Evolutionary conservation across 805 yeast genomes (phyloP), one percentile per base, ranked within the genome.

Genomic region (Hanseniaspora clermontiae): DNA sequence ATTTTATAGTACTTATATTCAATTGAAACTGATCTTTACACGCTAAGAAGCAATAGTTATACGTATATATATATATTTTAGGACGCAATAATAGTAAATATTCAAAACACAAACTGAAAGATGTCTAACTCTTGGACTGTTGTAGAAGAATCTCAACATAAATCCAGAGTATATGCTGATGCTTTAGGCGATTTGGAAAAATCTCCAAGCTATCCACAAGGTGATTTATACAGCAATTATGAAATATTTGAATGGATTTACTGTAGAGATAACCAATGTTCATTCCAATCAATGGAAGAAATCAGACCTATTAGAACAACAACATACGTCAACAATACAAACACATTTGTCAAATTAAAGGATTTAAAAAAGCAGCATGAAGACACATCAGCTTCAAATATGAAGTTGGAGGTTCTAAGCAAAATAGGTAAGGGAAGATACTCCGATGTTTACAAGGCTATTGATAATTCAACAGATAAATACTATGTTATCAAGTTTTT

Each of bases 351-450:
- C 5, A 43, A 29, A 11, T 31, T 52, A n/a, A 43, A 24, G 15
- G 48, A 50, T n/a, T 31, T 37, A 11, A 40, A 31, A 27, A 15
- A 15, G 32, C 19, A 27, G 31, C 14, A 29, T 2, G n/a, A 47
- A 24, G 45, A 42, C 29, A 14, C 45, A 12, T 24, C 31, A 20
- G 8, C 12, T 8, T 42, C 45, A 9, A 14, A 53, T 9, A 24
- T 53, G 43, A 71, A 80, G 64, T 84, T 84, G 66, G 97, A 90
- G 68, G 84, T 90, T 59, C 78, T 85, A 55, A 76, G 77, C 60
- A 87, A 89, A 70, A 83, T 90, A 19, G 97, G 97, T 14, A 78
- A 96, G 57, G 97, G 97, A 29, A 90, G 87, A 72, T 90, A 89
- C 70, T 84, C 95, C n/a, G 97, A 90, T 69, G 97, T 90, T 34